Evolutionary conservation across 352 stramenopile species (phyloP).

Genomic region (Thraustochytrium sp.): DNA sequence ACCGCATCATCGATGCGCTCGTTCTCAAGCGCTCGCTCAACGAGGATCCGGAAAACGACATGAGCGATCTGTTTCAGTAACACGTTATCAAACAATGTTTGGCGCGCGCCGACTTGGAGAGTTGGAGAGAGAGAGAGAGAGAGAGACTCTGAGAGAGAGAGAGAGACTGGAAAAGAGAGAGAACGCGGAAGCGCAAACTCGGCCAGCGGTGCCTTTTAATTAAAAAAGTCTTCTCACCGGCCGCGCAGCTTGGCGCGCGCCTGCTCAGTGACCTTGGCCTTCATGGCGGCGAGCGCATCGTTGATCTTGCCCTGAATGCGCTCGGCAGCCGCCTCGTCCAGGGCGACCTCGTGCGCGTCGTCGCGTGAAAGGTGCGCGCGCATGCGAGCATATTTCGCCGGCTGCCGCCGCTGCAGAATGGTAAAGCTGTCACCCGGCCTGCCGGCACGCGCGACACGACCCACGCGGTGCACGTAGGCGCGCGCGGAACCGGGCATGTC

Average conservation of each 20-base stretch:
- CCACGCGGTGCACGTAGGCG: slow-evolving; percentile 98
- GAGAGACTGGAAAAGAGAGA: neutral
- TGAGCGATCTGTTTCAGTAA: too few species aligned
- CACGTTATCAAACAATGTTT: too few species aligned
- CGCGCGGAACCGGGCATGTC: slow-evolving; percentile 96
- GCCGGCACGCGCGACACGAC: slow-evolving; percentile 94
- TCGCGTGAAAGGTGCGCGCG: neutral
- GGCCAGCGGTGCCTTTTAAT: neutral
- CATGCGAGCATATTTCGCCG: neutral
- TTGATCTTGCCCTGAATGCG: neutral
- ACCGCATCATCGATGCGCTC: slow-evolving; percentile 26
- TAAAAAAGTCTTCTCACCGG: neutral
- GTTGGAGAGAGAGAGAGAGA: neutral
- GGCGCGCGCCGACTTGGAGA: too few species aligned
- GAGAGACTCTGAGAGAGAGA: neutral
- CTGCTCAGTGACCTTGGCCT: neutral
- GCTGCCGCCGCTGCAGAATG: slow-evolving; percentile 61
- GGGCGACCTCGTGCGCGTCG: neutral
- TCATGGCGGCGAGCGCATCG: slow-evolving; percentile 41
- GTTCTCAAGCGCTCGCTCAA: neutral
- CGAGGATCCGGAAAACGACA: slow-evolving; percentile 4
- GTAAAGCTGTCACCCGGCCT: slow-evolving; percentile 84
- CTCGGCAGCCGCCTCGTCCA: neutral
- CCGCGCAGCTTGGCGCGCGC: neutral
- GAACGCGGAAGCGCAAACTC: neutral